Percentiles rank a stretch among this genome's conserved stretches.
Conservation (phyloP, 495 filamentous ascomycete species). For the Pyrenopolyporus hunteri region DNA sequence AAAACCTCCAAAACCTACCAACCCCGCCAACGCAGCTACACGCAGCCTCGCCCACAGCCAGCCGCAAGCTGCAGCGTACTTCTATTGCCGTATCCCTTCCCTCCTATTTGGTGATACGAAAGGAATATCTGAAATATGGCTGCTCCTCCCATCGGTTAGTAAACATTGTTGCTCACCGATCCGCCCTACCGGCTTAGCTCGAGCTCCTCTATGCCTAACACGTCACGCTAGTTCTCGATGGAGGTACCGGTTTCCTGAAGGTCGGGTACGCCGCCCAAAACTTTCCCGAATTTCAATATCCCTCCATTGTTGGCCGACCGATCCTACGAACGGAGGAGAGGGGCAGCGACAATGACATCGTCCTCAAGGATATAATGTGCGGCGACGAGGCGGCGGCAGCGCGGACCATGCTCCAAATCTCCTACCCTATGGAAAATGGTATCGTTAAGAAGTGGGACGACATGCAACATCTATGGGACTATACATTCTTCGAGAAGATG, state of each 20-base stretch:
- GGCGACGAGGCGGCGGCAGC: constrained; percentile 97
- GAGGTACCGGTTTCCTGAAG: constrained; percentile 99
- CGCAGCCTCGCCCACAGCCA: constrained; percentile 9
- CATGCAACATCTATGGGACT: constrained; percentile 99
- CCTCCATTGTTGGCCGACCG: constrained; percentile 96
- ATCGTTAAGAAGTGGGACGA: constrained; percentile 99
- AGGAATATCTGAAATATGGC: constrained; percentile 33
- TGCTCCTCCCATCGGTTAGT: constrained; percentile 29
- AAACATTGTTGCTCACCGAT: neutral
- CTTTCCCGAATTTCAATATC: constrained; percentile 98
- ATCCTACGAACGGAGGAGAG: constrained; percentile 95
- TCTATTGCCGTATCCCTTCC: neutral
- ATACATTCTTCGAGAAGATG: constrained; percentile 97
- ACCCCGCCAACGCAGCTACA: constrained; percentile 24
- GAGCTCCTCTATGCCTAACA: constrained; percentile 10
- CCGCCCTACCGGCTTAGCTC: neutral
- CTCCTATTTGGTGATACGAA: neutral
- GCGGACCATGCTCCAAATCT: constrained; percentile 95
- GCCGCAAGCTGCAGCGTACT: constrained; percentile 7
- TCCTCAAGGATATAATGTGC: constrained; percentile 99
- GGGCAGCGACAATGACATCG: constrained; percentile 59
- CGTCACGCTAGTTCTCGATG: constrained; percentile 82
- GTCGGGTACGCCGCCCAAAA: constrained; percentile 98
- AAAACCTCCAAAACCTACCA: constrained; percentile 20
- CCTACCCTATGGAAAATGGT: constrained; percentile 99